A percentile compares a stretch with the other conserved stretches of the same genome.
Evolutionary conservation across 176 grass and related monocot species (phyloP).

Genomic region (Aegilops longissima): DNA sequence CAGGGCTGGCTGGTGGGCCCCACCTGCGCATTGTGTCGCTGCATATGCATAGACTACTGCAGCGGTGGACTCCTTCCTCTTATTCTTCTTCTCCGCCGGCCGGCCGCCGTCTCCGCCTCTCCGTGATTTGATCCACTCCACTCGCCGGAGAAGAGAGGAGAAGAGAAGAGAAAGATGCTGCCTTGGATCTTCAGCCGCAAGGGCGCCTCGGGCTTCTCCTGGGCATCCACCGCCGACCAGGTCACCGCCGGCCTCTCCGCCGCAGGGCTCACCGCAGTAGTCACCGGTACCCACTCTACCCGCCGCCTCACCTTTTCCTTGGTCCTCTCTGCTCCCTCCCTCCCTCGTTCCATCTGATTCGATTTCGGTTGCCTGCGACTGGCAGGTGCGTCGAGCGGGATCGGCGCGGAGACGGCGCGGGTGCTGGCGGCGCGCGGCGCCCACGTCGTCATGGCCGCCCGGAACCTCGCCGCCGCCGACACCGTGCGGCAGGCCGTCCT

Average conservation of each 20-base stretch:
- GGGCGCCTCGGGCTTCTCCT: slow-evolving; percentile 79
- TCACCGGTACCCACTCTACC: slow-evolving; percentile 52
- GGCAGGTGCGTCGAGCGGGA: slow-evolving; percentile 82
- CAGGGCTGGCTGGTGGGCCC: no score
- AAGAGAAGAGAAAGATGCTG: not conserved
- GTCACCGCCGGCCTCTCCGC: slow-evolving; percentile 69
- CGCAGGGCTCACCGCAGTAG: slow-evolving; percentile 65
- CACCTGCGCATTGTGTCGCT: no score
- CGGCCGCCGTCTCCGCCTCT: no score
- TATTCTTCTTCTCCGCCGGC: no score
- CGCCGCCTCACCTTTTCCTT: no score
- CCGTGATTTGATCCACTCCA: no score
- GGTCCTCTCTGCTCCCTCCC: no score
- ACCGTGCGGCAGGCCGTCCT: slow-evolving; percentile 46
- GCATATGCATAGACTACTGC: no score
- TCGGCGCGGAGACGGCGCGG: slow-evolving; percentile 71
- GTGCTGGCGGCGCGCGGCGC: slow-evolving; percentile 72
- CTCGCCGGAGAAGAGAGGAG: no score
- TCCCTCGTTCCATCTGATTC: no score
- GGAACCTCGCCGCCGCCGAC: slow-evolving; percentile 49
- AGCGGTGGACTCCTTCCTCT: no score
- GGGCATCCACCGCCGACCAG: slow-evolving; percentile 86
- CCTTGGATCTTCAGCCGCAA: slow-evolving; percentile 56
- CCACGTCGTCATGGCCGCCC: slow-evolving; percentile 77
- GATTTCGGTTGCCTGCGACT: no score